Conservation (phyloP, 2,329 filamentous ascomycete species). For the Scopulariopsis brevicaulis region DNA sequence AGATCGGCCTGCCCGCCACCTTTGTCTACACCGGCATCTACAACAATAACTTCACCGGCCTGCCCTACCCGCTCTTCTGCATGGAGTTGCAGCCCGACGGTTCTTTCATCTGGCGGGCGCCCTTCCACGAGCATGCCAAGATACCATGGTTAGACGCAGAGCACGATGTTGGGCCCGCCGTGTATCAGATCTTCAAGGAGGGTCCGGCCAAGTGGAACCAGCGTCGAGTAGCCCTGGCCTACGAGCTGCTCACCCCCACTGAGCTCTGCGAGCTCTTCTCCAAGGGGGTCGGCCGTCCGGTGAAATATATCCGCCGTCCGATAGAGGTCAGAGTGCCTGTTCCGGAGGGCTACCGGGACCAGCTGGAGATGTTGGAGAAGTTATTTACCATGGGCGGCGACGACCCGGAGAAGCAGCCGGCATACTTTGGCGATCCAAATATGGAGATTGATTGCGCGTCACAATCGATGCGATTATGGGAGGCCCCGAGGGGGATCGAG, state of each 20-base stretch:
- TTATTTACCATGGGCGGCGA: constrained; percentile 40
- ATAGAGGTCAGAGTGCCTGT: constrained; percentile 82
- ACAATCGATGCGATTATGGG: constrained; percentile 76
- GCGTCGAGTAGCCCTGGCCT: constrained; percentile 72
- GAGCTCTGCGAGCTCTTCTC: constrained; percentile 77
- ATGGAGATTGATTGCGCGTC: constrained; percentile 56
- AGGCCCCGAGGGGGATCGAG: constrained; percentile 79
- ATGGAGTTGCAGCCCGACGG: constrained; percentile 81
- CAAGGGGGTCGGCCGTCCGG: constrained; percentile 64
- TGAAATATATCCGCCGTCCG: constrained; percentile 65
- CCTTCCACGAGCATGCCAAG: constrained; percentile 80
- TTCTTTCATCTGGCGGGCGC: constrained; percentile 85
- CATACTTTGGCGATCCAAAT: constrained; percentile 47
- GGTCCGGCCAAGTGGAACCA: constrained; percentile 76
- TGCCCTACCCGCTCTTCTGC: constrained; percentile 87
- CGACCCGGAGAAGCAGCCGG: constrained; percentile 42
- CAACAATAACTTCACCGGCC: constrained; percentile 96
- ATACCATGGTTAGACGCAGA: constrained; percentile 94
- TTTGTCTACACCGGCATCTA: constrained; percentile 97
- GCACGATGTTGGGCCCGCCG: constrained; percentile 85
- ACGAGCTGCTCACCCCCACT: constrained; percentile 73
- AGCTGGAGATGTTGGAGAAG: constrained; percentile 60
- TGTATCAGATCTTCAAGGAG: constrained; percentile 92
- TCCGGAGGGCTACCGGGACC: constrained; percentile 77
- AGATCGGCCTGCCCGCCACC: constrained; percentile 73